Percentiles rank a stretch among this genome's conserved stretches.
Evolutionary conservation across 2,329 filamentous ascomycete species (phyloP).

Genomic region (Clarireedia sp.): DNA sequence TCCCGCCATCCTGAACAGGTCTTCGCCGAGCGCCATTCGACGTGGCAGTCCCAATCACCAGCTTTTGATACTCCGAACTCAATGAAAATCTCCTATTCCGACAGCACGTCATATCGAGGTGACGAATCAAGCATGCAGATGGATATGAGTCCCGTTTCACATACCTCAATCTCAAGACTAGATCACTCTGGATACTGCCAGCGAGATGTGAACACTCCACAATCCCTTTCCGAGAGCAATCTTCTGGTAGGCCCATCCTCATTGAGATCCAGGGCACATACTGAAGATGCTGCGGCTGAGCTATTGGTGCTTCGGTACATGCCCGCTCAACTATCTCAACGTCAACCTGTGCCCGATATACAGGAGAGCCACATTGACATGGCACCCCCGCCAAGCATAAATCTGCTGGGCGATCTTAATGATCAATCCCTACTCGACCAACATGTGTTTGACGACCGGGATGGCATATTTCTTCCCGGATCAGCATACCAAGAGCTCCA

Average conservation of each 20-base stretch:
- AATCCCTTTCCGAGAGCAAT: no score
- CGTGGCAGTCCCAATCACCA: not conserved
- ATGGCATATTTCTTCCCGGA: conserved; percentile 39
- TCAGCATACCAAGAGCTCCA: conserved; percentile 41
- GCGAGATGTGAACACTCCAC: no score
- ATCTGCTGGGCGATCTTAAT: not conserved
- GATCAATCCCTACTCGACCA: not conserved
- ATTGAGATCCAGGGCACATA: conserved; percentile 3
- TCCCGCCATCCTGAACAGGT: no score
- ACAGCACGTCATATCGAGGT: not conserved
- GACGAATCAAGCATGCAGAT: not conserved
- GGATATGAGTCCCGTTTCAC: not conserved
- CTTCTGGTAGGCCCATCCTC: not conserved
- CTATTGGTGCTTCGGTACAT: conserved; percentile 13
- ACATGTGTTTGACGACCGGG: conserved; percentile 12
- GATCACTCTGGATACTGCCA: no score
- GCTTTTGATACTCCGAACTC: not conserved
- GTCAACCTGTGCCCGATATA: not conserved
- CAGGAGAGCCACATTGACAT: not conserved
- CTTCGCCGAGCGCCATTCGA: not conserved
- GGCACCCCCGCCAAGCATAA: not conserved
- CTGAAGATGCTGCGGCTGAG: conserved; percentile 15
- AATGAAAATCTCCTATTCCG: not conserved
- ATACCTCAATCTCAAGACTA: no score
- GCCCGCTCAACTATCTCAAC: not conserved